A percentile compares a stretch with the other conserved stretches of the same genome.
These are phyloP conservation scores for Erodium maritimum DNA, from an alignment of 345 rosid species.

Conservation along the genomic window DNA sequence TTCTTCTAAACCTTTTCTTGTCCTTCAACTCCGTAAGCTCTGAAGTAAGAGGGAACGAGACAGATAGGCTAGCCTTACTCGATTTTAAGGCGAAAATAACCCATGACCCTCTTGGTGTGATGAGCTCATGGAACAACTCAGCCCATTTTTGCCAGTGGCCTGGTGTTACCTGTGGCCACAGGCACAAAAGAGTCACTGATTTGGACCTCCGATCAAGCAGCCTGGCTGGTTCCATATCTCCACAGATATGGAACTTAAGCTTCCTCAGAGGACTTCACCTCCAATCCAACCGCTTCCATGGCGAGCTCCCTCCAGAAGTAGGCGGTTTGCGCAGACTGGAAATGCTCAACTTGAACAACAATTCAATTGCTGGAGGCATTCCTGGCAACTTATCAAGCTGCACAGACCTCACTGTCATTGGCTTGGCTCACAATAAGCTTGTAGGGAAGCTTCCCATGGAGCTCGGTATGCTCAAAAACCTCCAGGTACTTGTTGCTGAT, in stretches of 20 bases:
- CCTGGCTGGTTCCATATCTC: slow-evolving; percentile 7
- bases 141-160: slow-evolving; percentile 3
- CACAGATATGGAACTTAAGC: slow-evolving; percentile 1
- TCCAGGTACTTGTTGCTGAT: background rate
- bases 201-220: background rate
- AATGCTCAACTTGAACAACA: background rate
- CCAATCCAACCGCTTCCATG: background rate
- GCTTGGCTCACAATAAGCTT: slow-evolving; percentile 7
- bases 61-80: background rate
- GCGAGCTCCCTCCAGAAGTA: slow-evolving; percentile 2
- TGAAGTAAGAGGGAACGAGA: background rate
- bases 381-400: background rate
- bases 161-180: background rate
- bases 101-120: background rate
- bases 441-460: slow-evolving; percentile 7
- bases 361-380: background rate
- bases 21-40: background rate
- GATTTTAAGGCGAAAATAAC: slow-evolving; percentile 1
- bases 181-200: background rate
- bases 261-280: slow-evolving; percentile 1
- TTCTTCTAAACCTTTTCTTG: background rate
- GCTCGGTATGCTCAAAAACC: background rate
- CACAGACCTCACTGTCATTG: background rate
- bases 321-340: background rate
- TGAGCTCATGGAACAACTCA: slow-evolving; percentile 1